Base-by-base conservation (phyloP, 1,139 yeast species). In the Lodderomyces beijingensis region DNA sequence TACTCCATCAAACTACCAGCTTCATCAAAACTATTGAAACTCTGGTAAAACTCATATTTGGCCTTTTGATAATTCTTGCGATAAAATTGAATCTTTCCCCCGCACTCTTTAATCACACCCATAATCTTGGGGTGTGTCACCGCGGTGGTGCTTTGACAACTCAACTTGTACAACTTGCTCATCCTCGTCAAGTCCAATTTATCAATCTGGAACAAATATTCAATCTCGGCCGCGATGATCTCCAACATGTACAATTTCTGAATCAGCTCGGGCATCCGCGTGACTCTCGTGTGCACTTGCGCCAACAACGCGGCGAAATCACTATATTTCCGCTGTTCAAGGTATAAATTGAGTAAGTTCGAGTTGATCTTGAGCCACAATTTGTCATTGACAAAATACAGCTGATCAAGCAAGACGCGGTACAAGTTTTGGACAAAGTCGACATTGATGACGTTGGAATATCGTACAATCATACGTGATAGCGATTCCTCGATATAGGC, bases 1-100 rank as follows among this genome's bases (percentile, higher is more conserved):
- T 23, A 6, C 25, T 10, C 11, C 31, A 62, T 62, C 14, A 63
- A 54, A 36, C 83, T 77, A 1, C 93, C 94, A 17, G 86, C 81
- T 54, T 84, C 94, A 51, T 85, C 93, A 52, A 77, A 84, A 42
- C 74, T 79, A 45, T 80, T 79, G 55, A 85, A 85, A 34, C 85
- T 69, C 44, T 80, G 87, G 49, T 80, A 82, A 45, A 82, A 80
- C 40, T 74, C 81, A 29, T 68, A 62, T 23, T 84, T 68, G 0
- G 94, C 87, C 33, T 58, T 57, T 29, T 72, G 77, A 64, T 72
- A 85, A 41, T 77, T 74, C 11, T 71, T 68, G 32, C 76, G 70
- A 42, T 72, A 66, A 67, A 83, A 77, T 37, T 75, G 73, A 45
- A 84, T 70, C 41, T 77, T 71, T 2, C 87, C 94, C 1, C 88